Evolutionary conservation across 768 basidiomycete genomes (phyloP), one percentile per base, ranked within the genome.

Genomic region (Suillus plorans): DNA sequence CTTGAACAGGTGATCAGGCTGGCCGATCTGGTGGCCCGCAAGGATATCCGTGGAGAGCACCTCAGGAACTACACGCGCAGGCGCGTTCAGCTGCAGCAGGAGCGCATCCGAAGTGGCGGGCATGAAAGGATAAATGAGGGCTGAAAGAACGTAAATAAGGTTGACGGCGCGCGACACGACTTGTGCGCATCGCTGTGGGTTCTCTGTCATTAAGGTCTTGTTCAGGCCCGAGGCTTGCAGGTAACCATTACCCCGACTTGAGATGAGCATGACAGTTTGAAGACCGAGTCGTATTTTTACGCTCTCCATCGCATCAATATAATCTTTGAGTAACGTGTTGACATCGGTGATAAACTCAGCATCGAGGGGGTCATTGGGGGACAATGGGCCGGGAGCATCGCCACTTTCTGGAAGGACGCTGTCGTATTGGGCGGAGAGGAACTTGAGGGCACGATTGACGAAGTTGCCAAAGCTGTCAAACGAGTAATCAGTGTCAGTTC

Each of bases 81-180:
- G 95, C 0, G 95, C 95, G 72, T 97, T 94, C 67, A 99, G 85
- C 72, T 99, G 97, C 22, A 75, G 71, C 62, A 97, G 82, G 68
- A 99, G 95, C 3, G 88, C 82, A 31, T 86, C 86, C 42, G 91
- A 88, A 0, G 93, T 97, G 14, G 89, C 84, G 47, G 97, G 97
- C 95, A 99, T 98, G 88, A 94, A 99, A 0, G 97, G 97, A 73
- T 95, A 90, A 68, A 94, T 78, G 69, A 97, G 81, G 36, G 88
- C 89, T 14, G 94, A 91, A 63, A 99, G 83, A 44, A 89, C 79
- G 75, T 97, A 99, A 75, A 99, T 97, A 69, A 99, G 80, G 80
- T 98, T 98, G 76, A 95, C 77, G 34, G 95, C 92, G 61, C 95
- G 89, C 57, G 91, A 88, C 64, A 99, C 81, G 69, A 99, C 96